phyloP scores from a whole-genome alignment of 192 early-diverging fungal species.

The Backusella circina region DNA sequence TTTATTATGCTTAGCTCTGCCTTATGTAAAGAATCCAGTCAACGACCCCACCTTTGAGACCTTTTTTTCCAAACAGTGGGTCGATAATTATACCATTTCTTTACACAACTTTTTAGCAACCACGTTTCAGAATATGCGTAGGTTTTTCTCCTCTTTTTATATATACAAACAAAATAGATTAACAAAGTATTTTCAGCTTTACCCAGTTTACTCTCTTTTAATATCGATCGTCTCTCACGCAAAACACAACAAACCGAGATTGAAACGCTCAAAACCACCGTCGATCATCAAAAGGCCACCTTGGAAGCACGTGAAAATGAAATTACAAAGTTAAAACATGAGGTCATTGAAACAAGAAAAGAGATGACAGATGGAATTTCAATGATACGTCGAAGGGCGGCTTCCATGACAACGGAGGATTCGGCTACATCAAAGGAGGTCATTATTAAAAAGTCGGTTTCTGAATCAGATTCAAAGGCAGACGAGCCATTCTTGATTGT shows the following conservation, averaged over 20 bases:
- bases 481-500: conserved; percentile 35
- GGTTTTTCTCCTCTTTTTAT: conserved; percentile 5
- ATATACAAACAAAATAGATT: too few relatives aligned
- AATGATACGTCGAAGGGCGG: conserved; percentile 28
- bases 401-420: conserved; percentile 16
- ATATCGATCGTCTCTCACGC: conserved; percentile 46
- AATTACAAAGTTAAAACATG: conserved; percentile 29
- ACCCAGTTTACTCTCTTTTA: conserved; percentile 53
- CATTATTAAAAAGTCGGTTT: background rate
- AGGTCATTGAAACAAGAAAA: conserved; percentile 28
- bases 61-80: conserved; percentile 61
- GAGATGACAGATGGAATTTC: conserved; percentile 36
- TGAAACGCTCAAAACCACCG: conserved; percentile 19
- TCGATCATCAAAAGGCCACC: conserved; percentile 26
- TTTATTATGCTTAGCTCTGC: conserved; percentile 37
- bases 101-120: conserved; percentile 60
- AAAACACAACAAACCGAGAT: conserved; percentile 32
- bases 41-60: conserved; percentile 54
- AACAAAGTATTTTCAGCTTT: conserved; percentile 31
- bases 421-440: background rate
- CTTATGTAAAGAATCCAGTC: conserved; percentile 55
- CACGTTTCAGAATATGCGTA: conserved; percentile 65
- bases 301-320: conserved; percentile 31
- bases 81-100: conserved; percentile 57
- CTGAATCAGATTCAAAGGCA: background rate